phyloP scores from a whole-genome alignment of 306 rosid genomes.

The Cicer arietinum region DNA sequence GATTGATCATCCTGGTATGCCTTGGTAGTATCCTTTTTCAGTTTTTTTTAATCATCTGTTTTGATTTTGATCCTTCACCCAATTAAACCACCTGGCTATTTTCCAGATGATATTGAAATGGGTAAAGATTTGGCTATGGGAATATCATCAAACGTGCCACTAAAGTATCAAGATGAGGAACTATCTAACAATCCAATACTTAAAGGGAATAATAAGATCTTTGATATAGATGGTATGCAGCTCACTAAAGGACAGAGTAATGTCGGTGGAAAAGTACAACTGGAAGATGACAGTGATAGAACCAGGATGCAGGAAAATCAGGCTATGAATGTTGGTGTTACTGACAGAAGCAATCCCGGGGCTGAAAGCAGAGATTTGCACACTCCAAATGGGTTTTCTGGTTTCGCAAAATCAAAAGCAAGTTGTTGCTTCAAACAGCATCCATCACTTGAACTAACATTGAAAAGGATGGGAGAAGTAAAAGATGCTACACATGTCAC shows the following conservation, averaged over 20 bases:
- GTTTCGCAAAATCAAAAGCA: constrained; percentile 50
- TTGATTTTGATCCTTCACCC: constrained; percentile 35
- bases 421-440: constrained; percentile 48
- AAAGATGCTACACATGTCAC: constrained; percentile 50
- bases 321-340: constrained; percentile 40
- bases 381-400: constrained; percentile 51
- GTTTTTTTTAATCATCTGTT: constrained; percentile 9
- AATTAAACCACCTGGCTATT: constrained; percentile 29
- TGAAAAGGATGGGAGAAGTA: constrained; percentile 60
- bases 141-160: constrained; percentile 44
- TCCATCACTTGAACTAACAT: constrained; percentile 61
- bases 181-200: constrained; percentile 46
- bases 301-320: constrained; percentile 43
- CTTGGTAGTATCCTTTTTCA: constrained; percentile 32
- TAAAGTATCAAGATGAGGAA: constrained; percentile 43
- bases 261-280: constrained; percentile 42
- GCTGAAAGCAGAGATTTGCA: constrained; percentile 59
- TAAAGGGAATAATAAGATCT: constrained; percentile 46
- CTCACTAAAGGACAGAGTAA: constrained; percentile 43
- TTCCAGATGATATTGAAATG: constrained; percentile 55
- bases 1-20: constrained; percentile 60
- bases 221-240: constrained; percentile 44
- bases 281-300: constrained; percentile 48
- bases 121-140: constrained; percentile 61
- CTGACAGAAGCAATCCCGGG: constrained; percentile 49